A percentile compares a stretch with the other conserved stretches of the same genome.
Evolutionary conservation across 192 early-diverging fungal genomes (phyloP).

Genomic region (Backusella macrospora): DNA sequence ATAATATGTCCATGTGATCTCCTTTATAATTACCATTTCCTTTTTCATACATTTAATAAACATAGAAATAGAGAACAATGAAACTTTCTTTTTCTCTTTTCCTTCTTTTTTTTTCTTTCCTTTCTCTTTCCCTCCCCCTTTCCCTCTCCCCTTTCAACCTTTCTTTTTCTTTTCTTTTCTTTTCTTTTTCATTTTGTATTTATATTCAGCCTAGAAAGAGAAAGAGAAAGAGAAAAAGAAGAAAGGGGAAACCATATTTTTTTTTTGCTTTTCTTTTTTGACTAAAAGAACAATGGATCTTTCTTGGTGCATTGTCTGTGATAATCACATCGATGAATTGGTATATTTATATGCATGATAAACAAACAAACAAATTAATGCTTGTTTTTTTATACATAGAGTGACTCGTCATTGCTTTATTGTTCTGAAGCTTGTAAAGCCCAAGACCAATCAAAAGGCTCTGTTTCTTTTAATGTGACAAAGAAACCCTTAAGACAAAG

Average conservation of each 20-base stretch:
- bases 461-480: conserved; percentile 2
- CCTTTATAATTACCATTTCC: no score
- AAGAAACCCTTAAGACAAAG: conserved; percentile 8
- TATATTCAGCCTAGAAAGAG: neutral
- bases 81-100: neutral
- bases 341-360: neutral
- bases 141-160: neutral
- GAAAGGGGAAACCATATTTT: neutral
- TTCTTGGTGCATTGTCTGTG: conserved; percentile 45
- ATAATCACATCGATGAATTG: conserved; percentile 34
- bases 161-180: conserved; percentile 4
- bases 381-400: neutral
- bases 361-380: neutral
- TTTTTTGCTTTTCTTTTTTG: conserved; percentile 6
- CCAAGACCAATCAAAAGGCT: conserved; percentile 14
- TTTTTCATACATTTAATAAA: no score
- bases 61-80: conserved; percentile 1
- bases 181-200: conserved; percentile 1
- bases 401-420: conserved; percentile 22
- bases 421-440: conserved; percentile 27
- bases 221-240: neutral
- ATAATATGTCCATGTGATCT: neutral
- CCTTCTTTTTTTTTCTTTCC: neutral
- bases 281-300: conserved; percentile 30
- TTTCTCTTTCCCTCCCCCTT: neutral